Evolutionary conservation across 495 filamentous ascomycete genomes (phyloP).

Genomic region (Neurospora sp.): DNA sequence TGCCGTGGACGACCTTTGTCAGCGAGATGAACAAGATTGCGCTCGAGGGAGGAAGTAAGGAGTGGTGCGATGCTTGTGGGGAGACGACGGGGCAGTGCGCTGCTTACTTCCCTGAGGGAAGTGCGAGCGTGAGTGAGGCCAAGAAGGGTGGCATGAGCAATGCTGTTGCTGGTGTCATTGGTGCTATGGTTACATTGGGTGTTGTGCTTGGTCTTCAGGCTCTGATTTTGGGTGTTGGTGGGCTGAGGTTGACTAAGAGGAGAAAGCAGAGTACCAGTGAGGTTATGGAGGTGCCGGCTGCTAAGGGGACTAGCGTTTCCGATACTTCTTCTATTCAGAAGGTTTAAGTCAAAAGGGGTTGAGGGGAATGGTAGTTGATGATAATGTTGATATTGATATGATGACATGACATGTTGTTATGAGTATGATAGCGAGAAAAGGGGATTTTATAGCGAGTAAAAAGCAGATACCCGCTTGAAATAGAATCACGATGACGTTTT

Average conservation of each 20-base stretch:
- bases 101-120: constrained; percentile 8
- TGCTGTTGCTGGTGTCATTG: constrained; percentile 46
- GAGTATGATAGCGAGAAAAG: not conserved
- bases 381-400: not conserved
- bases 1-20: constrained; percentile 56
- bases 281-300: not conserved
- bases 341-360: not conserved
- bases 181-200: constrained; percentile 36
- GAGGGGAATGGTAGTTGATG: not conserved
- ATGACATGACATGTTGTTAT: not conserved
- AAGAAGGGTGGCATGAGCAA: constrained; percentile 19
- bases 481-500: not conserved
- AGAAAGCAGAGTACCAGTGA: not conserved
- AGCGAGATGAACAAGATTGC: constrained; percentile 50
- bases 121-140: no score
- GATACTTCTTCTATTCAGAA: not conserved
- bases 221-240: constrained; percentile 25
- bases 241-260: constrained; percentile 28
- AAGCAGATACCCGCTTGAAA: not conserved
- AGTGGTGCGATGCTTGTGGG: constrained; percentile 66
- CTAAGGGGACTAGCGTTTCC: not conserved
- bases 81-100: constrained; percentile 52
- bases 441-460: not conserved
- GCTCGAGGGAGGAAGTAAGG: constrained; percentile 38
- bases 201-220: constrained; percentile 33